Evolutionary conservation across 768 basidiomycete species (phyloP), one percentile per base, ranked within the genome.

Genomic region (Filobasidium wieringae): DNA sequence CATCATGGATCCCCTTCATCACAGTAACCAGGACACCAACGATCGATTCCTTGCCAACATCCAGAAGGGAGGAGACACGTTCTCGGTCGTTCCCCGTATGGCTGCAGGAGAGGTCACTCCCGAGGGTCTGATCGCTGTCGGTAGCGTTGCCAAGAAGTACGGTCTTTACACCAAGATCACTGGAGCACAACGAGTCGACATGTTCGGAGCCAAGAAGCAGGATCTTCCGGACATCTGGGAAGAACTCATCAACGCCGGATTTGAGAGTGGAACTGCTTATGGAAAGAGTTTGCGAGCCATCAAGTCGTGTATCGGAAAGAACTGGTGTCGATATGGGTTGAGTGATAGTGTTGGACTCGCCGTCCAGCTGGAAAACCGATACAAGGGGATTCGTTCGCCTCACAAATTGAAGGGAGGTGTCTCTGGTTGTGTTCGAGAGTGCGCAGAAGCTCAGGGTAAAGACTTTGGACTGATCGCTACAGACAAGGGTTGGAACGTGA

Each of bases 401-500:
- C 53, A 58, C 55, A 60, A 61, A 57, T 74, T 86, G 68, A 86
- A 86, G 71, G 85, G 84, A 26, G 85, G 85, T 11, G 83, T 87
- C 3, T 81, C 80, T 22, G 85, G 85, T 19, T 86, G 85, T 65
- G 78, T 84, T 0, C 78, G 85, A 17, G 85, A 86, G 67, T 87
- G 85, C 59, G 85, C 85, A 0, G 85, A 86, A 70, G 85, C 85
- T 1, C 85, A 87, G 64, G 75, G 76, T 12, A 84, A 81, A 66
- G 84, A 86, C 69, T 87, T 86, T 63, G 85, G 85, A 12, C 72
- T 86, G 36, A 86, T 86, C 56, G 85, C 84, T 1, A 85, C 84
- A 0, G 82, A 81, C 71, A 85, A 86, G 70, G 85, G 85, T n/a
- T 86, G 84, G 84, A 85, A 86, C 64, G 62, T 65, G 37, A 47